Evolutionary conservation across 1,284 basidiomycete species (phyloP), one percentile per base, ranked within the genome.

Genomic region (Spongispora temasekensis): DNA sequence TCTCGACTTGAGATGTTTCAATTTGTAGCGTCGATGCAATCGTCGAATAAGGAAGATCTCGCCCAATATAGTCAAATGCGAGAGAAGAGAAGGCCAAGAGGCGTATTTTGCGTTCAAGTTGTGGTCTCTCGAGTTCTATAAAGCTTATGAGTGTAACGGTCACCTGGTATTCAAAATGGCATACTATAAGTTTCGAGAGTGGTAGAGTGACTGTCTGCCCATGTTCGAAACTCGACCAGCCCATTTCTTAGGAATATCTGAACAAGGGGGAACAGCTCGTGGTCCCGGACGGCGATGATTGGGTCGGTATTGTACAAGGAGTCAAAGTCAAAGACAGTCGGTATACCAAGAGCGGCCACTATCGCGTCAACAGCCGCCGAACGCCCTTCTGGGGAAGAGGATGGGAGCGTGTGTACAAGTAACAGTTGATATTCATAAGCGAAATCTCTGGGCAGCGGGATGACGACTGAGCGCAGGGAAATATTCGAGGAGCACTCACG

Each of bases 21-120:
- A 96, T 83, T 62, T 89, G 83, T 50, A 97, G 77, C 9, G 85
- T 81, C 15, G 85, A 77, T 2, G 91, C 88, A 57, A 97, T 85
- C 67, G 85, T 84, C 21, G 85, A 72, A 75, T 97, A 97, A 0
- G 88, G 75, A 17, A 97, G 78, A 67, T 91, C 87, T 57, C 88
- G 85, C 23, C 93, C 90, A 53, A 94, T 81, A 65, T 92, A 85
- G 63, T 88, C 79, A 67, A 91, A 90, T 30, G 87, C 91, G 30
- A 97, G 82, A 2, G 91, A 87, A 10, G 93, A 86, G 51, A 97
- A 84, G 7, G 88, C 87, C 48, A 97, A 80, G 7, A 95, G 82
- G 51, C 91, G 85, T 55, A 97, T 88, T 79, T 97, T 97, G 67
- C 83, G 86, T 71, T 91, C 86, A 27, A 97, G 80, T 58, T 86